These are phyloP conservation scores for Erigeron philadelphicus DNA, from an alignment of 140 eudicot species.

Conservation along the genomic window DNA sequence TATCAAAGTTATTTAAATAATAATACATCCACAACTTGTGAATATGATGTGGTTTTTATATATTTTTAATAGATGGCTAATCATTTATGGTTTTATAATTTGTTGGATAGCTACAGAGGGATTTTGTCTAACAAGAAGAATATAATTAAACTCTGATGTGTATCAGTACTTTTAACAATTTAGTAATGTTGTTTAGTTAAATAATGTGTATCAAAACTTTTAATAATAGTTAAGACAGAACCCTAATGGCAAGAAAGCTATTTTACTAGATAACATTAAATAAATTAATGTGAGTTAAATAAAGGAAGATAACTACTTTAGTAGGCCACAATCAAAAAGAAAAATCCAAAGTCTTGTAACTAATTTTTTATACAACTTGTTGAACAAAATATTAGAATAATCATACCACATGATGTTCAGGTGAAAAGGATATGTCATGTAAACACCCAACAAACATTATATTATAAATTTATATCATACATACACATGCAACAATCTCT, in stretches of 20 bases:
- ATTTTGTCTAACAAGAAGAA: constrained; percentile 32
- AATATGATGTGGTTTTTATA: constrained; percentile 19
- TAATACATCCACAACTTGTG: constrained; percentile 13
- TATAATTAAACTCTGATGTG: too few species aligned
- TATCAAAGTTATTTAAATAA: constrained; percentile 6
- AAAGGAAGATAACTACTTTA: not conserved
- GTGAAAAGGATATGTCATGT: constrained; percentile 40
- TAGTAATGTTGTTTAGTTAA: too few species aligned
- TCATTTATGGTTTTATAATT: constrained; percentile 22
- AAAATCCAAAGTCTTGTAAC: constrained; percentile 27
- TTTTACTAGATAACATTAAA: constrained; percentile 24
- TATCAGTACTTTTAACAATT: not conserved
- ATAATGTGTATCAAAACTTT: not conserved
- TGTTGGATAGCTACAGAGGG: constrained; percentile 32
- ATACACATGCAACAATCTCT: not conserved
- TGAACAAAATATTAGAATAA: constrained; percentile 15
- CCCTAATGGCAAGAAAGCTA: constrained; percentile 35
- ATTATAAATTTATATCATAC: not conserved
- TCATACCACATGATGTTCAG: constrained; percentile 33
- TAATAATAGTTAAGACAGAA: constrained; percentile 13
- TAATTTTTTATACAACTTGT: constrained; percentile 29
- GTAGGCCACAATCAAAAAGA: constrained; percentile 27
- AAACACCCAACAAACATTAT: constrained; percentile 27
- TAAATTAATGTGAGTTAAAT: not conserved
- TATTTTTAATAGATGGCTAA: constrained; percentile 24